Percentiles rank a stretch among this genome's conserved stretches.
Evolutionary conservation across 768 basidiomycete genomes (phyloP).

Genomic region (Myochromella boudieri): DNA sequence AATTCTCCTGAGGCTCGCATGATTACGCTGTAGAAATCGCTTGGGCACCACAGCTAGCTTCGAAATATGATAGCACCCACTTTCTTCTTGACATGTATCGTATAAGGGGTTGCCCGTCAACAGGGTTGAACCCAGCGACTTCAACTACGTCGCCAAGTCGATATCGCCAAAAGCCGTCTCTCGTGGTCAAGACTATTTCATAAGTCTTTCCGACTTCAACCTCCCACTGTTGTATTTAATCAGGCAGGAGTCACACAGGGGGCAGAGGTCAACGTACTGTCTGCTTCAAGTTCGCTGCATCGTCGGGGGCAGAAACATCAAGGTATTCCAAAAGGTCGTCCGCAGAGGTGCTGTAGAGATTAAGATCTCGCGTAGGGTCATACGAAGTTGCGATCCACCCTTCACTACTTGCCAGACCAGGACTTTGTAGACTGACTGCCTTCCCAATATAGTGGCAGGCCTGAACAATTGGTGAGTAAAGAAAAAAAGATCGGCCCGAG

Average conservation of each 20-base stretch:
- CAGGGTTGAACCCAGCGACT: slow-evolving; percentile 6
- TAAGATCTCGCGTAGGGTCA: slow-evolving; percentile 2
- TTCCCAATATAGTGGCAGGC: slow-evolving; percentile 5
- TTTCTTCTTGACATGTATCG: slow-evolving; percentile 8
- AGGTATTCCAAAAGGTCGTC: slow-evolving; percentile 12
- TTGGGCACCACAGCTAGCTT: not conserved
- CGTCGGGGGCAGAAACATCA: slow-evolving; percentile 3
- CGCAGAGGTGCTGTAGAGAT: slow-evolving; percentile 5
- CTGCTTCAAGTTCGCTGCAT: not conserved
- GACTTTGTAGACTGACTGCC: slow-evolving; percentile 2
- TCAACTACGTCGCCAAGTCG: slow-evolving; percentile 10
- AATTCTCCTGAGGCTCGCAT: slow-evolving; percentile 14
- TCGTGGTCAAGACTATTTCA: slow-evolving; percentile 9
- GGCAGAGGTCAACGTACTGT: not conserved
- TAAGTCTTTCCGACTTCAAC: slow-evolving; percentile 4
- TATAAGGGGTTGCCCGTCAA: slow-evolving; percentile 8
- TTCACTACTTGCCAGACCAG: slow-evolving; percentile 3
- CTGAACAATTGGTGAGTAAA: too few relatives aligned
- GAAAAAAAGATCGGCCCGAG: too few relatives aligned
- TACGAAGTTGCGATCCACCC: slow-evolving; percentile 3
- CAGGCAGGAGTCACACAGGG: not conserved
- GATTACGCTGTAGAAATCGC: slow-evolving; percentile 3
- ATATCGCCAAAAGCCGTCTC: slow-evolving; percentile 14
- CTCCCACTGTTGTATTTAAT: slow-evolving; percentile 5
- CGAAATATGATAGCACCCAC: not conserved